These are phyloP conservation scores for Candida fluviatilis DNA, from an alignment of 805 yeast species.

Conservation along the genomic window DNA sequence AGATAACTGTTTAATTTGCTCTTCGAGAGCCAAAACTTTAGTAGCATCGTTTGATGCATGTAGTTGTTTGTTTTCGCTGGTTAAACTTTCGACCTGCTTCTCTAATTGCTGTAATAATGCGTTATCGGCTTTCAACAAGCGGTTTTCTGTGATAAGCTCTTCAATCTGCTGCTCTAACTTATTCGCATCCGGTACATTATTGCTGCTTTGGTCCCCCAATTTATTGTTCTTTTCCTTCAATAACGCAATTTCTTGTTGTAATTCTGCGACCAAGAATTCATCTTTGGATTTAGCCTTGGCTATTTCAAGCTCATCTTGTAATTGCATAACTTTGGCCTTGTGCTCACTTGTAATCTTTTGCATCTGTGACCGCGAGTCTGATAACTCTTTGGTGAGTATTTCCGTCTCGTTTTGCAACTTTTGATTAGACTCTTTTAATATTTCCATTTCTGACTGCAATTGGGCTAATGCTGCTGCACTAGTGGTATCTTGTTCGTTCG, in stretches of 20 bases:
- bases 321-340: background rate
- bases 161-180: background rate
- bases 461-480: background rate
- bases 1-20: background rate
- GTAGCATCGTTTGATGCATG: too few species aligned
- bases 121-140: background rate
- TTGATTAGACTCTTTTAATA: slow-evolving; percentile 1
- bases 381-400: slow-evolving; percentile 3
- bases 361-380: background rate
- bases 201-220: too few species aligned
- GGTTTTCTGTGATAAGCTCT: background rate
- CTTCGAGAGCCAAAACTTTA: too few species aligned
- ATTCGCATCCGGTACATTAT: too few species aligned
- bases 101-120: background rate
- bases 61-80: too few species aligned
- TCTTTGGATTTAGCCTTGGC: background rate
- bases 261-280: background rate
- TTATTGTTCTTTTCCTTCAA: too few species aligned
- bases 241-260: background rate
- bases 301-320: background rate
- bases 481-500: background rate
- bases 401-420: slow-evolving; percentile 10
- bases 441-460: background rate
- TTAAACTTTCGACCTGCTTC: background rate
- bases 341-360: background rate